phyloP scores from a whole-genome alignment of 129 eudicot genomes.

The Logfia minima region DNA sequence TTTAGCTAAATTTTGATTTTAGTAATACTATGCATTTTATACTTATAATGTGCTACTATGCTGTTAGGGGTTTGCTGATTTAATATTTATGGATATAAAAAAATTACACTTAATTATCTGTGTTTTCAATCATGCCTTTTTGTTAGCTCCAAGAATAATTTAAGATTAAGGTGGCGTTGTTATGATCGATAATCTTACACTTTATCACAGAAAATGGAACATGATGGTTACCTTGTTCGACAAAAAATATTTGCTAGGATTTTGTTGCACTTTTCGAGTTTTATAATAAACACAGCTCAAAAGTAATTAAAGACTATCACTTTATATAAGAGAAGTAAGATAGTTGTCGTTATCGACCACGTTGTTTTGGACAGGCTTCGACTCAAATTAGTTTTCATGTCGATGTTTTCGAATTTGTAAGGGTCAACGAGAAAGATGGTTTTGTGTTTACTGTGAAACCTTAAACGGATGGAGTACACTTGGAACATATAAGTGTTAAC shows the following conservation, averaged over 20 bases:
- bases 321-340: not conserved
- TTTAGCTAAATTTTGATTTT: not conserved
- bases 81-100: not conserved
- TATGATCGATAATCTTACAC: not conserved
- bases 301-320: not conserved
- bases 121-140: not conserved
- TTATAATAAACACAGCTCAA: not conserved
- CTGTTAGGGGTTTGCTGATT: conserved; percentile 3
- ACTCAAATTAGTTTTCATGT: not conserved
- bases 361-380: not conserved
- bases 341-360: not conserved
- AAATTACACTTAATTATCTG: not conserved
- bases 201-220: not conserved
- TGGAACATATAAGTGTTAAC: not conserved
- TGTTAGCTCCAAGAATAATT: not conserved
- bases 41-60: conserved; percentile 1
- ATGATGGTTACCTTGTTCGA: not conserved
- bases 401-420: not conserved
- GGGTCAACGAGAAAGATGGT: not conserved
- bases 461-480: not conserved
- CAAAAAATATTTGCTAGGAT: not conserved
- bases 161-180: not conserved
- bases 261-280: not conserved
- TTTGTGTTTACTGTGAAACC: not conserved
- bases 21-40: not conserved